These are phyloP conservation scores for Fomitopsis palustris DNA, from an alignment of 1,284 basidiomycete genomes.

Conservation along the genomic window DNA sequence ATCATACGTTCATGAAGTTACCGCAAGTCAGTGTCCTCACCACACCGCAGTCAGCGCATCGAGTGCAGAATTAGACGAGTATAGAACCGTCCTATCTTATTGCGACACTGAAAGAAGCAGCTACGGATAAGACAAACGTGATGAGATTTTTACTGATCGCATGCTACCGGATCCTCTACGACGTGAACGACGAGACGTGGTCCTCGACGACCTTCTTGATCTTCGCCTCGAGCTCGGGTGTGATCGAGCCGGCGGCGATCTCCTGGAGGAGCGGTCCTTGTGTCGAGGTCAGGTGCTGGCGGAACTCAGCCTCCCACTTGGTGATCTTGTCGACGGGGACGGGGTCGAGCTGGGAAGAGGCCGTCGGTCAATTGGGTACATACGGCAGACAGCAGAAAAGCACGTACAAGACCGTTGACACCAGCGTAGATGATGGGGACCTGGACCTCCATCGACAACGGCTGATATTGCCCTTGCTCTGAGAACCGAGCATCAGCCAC, in stretches of 20 bases:
- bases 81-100: neutral
- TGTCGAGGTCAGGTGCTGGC: conserved; percentile 70
- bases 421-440: conserved; percentile 99
- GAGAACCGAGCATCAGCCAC: conserved; percentile 8
- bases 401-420: conserved; percentile 91
- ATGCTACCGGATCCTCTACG: conserved; percentile 38
- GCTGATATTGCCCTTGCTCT: conserved; percentile 99
- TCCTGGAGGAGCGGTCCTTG: conserved; percentile 75
- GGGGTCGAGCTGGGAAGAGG: conserved; percentile 64
- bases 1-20: no score
- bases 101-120: neutral
- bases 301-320: conserved; percentile 91
- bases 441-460: conserved; percentile 90
- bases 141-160: conserved; percentile 16
- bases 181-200: conserved; percentile 80
- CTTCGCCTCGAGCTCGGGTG: conserved; percentile 86
- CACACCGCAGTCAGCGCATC: no score
- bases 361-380: conserved; percentile 6
- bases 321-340: conserved; percentile 95
- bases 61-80: neutral
- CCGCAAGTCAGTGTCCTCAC: no score
- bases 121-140: conserved; percentile 10
- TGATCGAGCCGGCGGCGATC: conserved; percentile 82
- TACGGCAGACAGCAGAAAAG: neutral
- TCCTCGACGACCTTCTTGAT: conserved; percentile 92